Conservation (phyloP, 2,329 filamentous ascomycete species). For the Penicillium sp. region DNA sequence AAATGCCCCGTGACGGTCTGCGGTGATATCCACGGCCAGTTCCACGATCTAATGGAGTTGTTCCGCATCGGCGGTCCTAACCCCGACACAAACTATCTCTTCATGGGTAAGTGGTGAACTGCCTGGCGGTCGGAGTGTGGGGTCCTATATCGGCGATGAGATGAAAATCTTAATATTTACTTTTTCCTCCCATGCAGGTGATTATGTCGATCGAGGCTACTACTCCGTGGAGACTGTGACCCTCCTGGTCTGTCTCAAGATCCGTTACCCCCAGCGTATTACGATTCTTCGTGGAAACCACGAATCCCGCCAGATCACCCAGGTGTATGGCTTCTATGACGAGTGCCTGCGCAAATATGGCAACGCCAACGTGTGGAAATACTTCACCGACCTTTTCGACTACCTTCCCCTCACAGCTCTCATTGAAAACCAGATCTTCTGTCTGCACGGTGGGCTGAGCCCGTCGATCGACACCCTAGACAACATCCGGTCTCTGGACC, state of each 20-base stretch:
- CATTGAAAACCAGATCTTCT: conserved; percentile 99
- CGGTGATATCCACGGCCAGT: conserved; percentile 98
- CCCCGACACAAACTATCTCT: conserved; percentile 98
- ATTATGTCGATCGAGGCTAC: conserved; percentile 98
- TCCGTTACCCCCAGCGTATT: conserved; percentile 95
- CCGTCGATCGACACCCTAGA: conserved; percentile 95
- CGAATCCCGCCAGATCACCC: conserved; percentile 97
- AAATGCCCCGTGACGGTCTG: conserved; percentile 99
- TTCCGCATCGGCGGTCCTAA: conserved; percentile 99
- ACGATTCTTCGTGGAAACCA: conserved; percentile 98
- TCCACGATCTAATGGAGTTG: conserved; percentile 98
- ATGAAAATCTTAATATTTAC: conserved; percentile 3
- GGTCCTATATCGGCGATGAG: background rate
- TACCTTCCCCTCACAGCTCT: conserved; percentile 95
- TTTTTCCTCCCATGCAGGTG: conserved; percentile 61
- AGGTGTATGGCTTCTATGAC: conserved; percentile 99
- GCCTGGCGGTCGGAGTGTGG: conserved; percentile 9
- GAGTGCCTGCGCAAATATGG: conserved; percentile 98
- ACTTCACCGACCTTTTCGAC: conserved; percentile 98
- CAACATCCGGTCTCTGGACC: conserved; percentile 91
- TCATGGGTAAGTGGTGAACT: conserved; percentile 73
- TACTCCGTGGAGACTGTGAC: conserved; percentile 99
- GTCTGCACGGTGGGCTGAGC: conserved; percentile 92
- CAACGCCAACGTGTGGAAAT: conserved; percentile 99
- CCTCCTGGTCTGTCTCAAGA: conserved; percentile 93